Evolutionary conservation across 2,329 filamentous ascomycete genomes (phyloP).

Genomic region (Ophiognomonia clavigignenti-juglandacearum): DNA sequence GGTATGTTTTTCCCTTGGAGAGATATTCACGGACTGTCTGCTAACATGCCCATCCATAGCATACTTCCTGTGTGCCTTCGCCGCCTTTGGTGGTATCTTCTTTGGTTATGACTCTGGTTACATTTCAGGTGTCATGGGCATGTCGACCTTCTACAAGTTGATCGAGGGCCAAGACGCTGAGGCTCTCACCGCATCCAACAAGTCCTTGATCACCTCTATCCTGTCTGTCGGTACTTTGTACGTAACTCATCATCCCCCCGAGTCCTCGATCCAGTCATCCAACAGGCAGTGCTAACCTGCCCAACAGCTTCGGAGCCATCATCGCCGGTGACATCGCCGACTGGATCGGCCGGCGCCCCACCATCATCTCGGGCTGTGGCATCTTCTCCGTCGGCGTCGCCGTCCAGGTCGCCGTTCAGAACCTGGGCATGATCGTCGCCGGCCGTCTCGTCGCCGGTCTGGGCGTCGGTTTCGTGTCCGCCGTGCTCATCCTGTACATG

Average conservation of each 20-base stretch:
- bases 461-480: slow-evolving; percentile 64
- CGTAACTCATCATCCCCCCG: background rate
- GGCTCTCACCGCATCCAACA: slow-evolving; percentile 22
- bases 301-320: slow-evolving; percentile 48
- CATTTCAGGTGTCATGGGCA: slow-evolving; percentile 44
- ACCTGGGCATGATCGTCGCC: slow-evolving; percentile 51
- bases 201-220: slow-evolving; percentile 56
- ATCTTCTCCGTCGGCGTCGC: slow-evolving; percentile 56
- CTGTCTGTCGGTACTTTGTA: slow-evolving; percentile 57
- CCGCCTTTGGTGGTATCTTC: slow-evolving; percentile 56
- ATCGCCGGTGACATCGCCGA: slow-evolving; percentile 63
- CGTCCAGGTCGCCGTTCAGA: slow-evolving; percentile 52
- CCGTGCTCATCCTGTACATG: slow-evolving; percentile 73
- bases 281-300: background rate
- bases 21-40: background rate
- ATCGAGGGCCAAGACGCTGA: slow-evolving; percentile 28
- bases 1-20: slow-evolving; percentile 20
- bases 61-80: slow-evolving; percentile 56
- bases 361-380: slow-evolving; percentile 54
- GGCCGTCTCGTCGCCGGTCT: slow-evolving; percentile 61
- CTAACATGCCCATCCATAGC: slow-evolving; percentile 20
- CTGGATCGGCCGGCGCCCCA: slow-evolving; percentile 55
- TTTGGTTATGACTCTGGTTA: slow-evolving; percentile 57
- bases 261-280: background rate
- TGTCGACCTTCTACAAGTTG: slow-evolving; percentile 31